phyloP scores from a whole-genome alignment of 768 basidiomycete species.

The Suillus spraguei region DNA sequence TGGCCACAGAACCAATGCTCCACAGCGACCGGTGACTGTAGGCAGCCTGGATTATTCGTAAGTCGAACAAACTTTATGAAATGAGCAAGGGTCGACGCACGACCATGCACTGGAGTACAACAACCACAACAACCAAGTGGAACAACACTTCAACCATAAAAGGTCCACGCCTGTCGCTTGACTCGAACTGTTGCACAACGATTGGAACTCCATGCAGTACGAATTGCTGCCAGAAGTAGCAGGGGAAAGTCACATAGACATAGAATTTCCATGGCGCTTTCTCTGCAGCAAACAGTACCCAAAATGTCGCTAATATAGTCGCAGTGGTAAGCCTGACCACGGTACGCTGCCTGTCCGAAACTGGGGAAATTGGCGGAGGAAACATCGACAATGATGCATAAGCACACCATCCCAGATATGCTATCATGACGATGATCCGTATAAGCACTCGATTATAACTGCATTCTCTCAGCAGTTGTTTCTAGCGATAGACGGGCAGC shows the following conservation, averaged over 20 bases:
- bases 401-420: constrained; percentile 79
- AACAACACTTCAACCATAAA: background rate
- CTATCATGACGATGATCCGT: constrained; percentile 64
- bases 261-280: constrained; percentile 72
- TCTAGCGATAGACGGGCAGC: background rate
- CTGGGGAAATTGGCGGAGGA: constrained; percentile 23
- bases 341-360: constrained; percentile 14
- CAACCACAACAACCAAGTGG: constrained; percentile 34
- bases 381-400: constrained; percentile 64
- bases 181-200: constrained; percentile 13
- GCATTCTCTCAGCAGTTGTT: constrained; percentile 15
- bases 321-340: constrained; percentile 30
- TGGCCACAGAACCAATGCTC: constrained; percentile 63
- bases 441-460: constrained; percentile 79
- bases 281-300: constrained; percentile 60
- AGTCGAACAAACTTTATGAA: constrained; percentile 1
- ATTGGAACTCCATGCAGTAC: constrained; percentile 25
- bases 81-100: constrained; percentile 42
- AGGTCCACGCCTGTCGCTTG: background rate
- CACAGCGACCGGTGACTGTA: constrained; percentile 75
- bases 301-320: constrained; percentile 39
- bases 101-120: constrained; percentile 68
- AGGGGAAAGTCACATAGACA: constrained; percentile 72
- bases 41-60: constrained; percentile 47
- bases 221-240: constrained; percentile 75